Evolutionary conservation across 805 yeast species (phyloP), one percentile per base, ranked within the genome.

Genomic region (Hanseniaspora singularis): DNA sequence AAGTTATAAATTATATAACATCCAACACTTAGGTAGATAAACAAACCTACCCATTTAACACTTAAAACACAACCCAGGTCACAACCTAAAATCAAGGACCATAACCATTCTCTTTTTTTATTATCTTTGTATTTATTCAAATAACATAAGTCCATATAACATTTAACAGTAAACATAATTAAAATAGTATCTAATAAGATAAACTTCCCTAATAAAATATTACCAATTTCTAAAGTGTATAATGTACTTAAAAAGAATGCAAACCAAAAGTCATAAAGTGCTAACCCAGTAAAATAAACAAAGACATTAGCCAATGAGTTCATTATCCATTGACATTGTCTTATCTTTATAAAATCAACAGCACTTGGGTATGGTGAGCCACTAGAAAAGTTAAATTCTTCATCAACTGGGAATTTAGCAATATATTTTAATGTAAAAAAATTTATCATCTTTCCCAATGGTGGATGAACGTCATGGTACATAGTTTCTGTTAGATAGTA

Each of bases 401-500:
- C 96, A 14, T 37, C 41, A 12, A 3, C 8, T 9, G 48, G 48
- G 15, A 44, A 44, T 3, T 33, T 33, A 8, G 36, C 48, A 20
- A 44, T 33, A 31, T 44, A 37, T 31, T 37, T 44, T n/a, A 44
- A 37, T 5, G 40, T 37, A 8, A 44, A 31, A 15, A 40, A 40
- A 59, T 87, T 47, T 51, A 92, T 71, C 81, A 89, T 80, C 64
- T 89, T 89, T 19, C 96, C 97, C 56, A 89, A 68, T 1, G 98
- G 98, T 40, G 98, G 98, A 64, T 89, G 98, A 28, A 89, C 96
- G 64, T 89, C 98, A 61, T 85, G 94, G 63, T 88, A 89, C 61
- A 83, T 86, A 57, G 85, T 94, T 55, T 85, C 92, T 55, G 74
- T 79, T 52, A 89, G 69, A 64, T 89, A 89, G 62, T 85, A 81